Conservation (phyloP, 2,329 filamentous ascomycete species). For the Neopestalotiopsis sp. region DNA sequence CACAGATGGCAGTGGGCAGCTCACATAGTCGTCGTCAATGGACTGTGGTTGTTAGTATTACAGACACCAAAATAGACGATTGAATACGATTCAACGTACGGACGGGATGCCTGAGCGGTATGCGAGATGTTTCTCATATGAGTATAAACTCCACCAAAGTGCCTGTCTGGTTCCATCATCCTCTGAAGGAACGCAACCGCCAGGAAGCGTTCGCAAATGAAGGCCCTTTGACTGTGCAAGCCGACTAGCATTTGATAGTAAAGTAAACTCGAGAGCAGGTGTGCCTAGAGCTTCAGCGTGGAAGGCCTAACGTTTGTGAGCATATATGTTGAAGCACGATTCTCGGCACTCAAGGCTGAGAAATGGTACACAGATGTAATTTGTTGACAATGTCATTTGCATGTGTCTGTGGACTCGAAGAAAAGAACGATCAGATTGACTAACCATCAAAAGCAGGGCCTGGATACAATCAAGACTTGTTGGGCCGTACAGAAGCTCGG, state of each 20-base stretch:
- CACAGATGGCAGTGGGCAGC: not conserved
- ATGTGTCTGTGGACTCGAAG: not conserved
- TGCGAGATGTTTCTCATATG: not conserved
- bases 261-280: not conserved
- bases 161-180: not conserved
- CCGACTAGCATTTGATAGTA: not conserved
- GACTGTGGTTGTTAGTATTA: not conserved
- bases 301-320: not conserved
- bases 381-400: no score
- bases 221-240: not conserved
- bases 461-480: not conserved
- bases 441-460: not conserved
- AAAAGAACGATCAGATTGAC: not conserved
- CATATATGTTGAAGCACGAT: not conserved
- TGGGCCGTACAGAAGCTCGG: not conserved
- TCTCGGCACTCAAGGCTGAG: not conserved
- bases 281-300: not conserved
- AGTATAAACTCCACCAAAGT: not conserved
- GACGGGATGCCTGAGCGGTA: not conserved
- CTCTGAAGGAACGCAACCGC: not conserved
- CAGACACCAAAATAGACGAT: not conserved
- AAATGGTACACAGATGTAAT: not conserved
- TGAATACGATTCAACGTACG: not conserved
- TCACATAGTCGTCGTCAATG: not conserved
- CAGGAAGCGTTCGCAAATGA: not conserved